Conservation (phyloP, 2,329 filamentous ascomycete genomes). For the Aspergillus versicolor region DNA sequence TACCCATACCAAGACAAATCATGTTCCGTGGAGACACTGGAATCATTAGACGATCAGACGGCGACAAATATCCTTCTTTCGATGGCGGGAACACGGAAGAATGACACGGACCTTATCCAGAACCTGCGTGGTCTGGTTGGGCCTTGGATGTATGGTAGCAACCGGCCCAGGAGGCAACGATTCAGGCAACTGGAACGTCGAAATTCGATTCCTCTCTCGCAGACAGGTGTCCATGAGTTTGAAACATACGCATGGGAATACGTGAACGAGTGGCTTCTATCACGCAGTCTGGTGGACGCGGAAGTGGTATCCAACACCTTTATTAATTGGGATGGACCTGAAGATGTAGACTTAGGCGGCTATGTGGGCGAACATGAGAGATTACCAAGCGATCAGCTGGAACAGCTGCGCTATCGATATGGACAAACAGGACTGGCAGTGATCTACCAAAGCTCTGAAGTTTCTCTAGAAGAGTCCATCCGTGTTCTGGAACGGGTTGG, state of each 20-base stretch:
- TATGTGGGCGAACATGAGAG: constrained; percentile 46
- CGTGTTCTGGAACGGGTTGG: constrained; percentile 52
- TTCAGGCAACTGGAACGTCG: constrained; percentile 35
- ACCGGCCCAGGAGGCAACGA: constrained; percentile 54
- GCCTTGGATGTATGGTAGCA: constrained; percentile 63
- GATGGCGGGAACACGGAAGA: constrained; percentile 36
- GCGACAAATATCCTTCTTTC: constrained; percentile 56
- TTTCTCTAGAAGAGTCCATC: constrained; percentile 50
- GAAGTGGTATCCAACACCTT: constrained; percentile 51
- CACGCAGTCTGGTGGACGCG: constrained; percentile 52
- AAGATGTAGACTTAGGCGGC: constrained; percentile 59
- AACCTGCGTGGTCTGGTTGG: constrained; percentile 61
- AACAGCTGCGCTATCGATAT: constrained; percentile 50
- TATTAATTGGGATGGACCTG: constrained; percentile 59
- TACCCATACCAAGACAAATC: constrained; percentile 51
- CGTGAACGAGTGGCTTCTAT: constrained; percentile 60
- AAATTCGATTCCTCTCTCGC: constrained; percentile 28
- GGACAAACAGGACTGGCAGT: constrained; percentile 60
- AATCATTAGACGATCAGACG: constrained; percentile 50
- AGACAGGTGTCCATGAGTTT: constrained; percentile 19
- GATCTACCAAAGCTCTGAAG: constrained; percentile 54
- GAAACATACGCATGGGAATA: constrained; percentile 53
- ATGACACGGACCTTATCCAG: constrained; percentile 45
- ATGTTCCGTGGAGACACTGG: constrained; percentile 52
- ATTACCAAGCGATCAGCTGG: constrained; percentile 43